Base-by-base conservation (phyloP, 345 rosid species). In the Angophora floribunda region DNA sequence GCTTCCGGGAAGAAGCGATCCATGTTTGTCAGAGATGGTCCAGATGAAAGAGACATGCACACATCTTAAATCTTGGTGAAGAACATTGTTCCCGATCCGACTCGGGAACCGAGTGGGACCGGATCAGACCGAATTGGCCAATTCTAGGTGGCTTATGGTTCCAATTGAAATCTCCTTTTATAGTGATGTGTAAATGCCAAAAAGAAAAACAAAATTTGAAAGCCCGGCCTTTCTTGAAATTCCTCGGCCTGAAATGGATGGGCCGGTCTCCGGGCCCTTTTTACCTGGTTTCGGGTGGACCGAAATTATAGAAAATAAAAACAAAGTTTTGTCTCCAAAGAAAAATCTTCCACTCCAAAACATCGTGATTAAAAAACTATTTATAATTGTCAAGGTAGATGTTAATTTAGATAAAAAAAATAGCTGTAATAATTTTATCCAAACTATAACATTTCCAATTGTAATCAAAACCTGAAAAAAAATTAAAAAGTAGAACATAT, bases 31-130 rank as follows among this genome's bases (percentile, higher is more conserved):
- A 65, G 7, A 15, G 78, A 30, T 15, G 44, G 22, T 30, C 44
- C 44, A 65, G 30, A 65, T 11, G 4, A 30, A 30, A 65, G 78
- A 30, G 78, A 65, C 44, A 15, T 65, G 78, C 78, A 14, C 5
- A 30, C 6, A 3, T 7, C 36, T 4, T 59, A 4, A 59, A 26
- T 26, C 26, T 26, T 59, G 24, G 14, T 13, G 30, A 10, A 1
- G 2, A 3, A 30, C 3, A 30, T 65, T 15, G 21, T 3, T 13
- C 9, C 16, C 7, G 41, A 30, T 65, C 21, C 44, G 15, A 30
- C 16, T 9, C 5, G 4, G 36, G 11, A 65, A n/a, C 41, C 1
- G 0, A 1, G 30, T 4, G 1, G 1, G 2, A 30, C 30, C 14
- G 6, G 79, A 67, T 5, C 0, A 10, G 12, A 55, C 28, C 22